These are phyloP conservation scores for Wickerhamiella azymoides DNA, from an alignment of 805 yeast genomes.

Conservation along the genomic window DNA sequence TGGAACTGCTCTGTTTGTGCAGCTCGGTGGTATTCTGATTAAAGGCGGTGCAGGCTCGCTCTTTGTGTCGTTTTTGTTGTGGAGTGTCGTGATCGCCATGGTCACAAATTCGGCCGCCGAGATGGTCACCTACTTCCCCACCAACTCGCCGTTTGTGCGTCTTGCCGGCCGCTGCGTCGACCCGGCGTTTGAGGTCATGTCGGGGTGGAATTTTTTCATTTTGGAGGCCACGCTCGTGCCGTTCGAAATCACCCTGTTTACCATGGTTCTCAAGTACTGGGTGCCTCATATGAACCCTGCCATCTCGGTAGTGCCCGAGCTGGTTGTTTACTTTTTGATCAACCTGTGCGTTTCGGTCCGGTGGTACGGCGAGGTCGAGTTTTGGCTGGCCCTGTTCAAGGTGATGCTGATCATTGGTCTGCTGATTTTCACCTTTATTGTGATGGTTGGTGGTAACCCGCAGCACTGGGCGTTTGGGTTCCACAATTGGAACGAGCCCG, in stretches of 20 bases:
- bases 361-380: slow-evolving; percentile 71
- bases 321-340: slow-evolving; percentile 46
- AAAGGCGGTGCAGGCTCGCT: slow-evolving; percentile 60
- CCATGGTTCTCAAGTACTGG: slow-evolving; percentile 75
- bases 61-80: slow-evolving; percentile 47
- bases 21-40: slow-evolving; percentile 32
- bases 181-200: slow-evolving; percentile 57
- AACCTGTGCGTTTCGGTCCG: slow-evolving; percentile 55
- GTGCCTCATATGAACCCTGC: slow-evolving; percentile 61
- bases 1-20: slow-evolving; percentile 19
- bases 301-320: slow-evolving; percentile 50
- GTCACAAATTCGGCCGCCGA: slow-evolving; percentile 66
- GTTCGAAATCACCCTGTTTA: slow-evolving; percentile 68
- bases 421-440: slow-evolving; percentile 57
- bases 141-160: slow-evolving; percentile 62
- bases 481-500: slow-evolving; percentile 43
- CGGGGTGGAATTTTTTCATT: slow-evolving; percentile 72
- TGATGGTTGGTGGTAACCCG: slow-evolving; percentile 86
- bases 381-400: slow-evolving; percentile 63
- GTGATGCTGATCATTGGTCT: slow-evolving; percentile 63
- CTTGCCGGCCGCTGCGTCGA: slow-evolving; percentile 66
- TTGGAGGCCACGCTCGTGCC: slow-evolving; percentile 68
- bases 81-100: slow-evolving; percentile 56
- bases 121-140: slow-evolving; percentile 62
- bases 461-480: slow-evolving; percentile 47